These are phyloP conservation scores for Neopestalotiopsis rosae DNA, from an alignment of 2,329 filamentous ascomycete species.

Conservation along the genomic window DNA sequence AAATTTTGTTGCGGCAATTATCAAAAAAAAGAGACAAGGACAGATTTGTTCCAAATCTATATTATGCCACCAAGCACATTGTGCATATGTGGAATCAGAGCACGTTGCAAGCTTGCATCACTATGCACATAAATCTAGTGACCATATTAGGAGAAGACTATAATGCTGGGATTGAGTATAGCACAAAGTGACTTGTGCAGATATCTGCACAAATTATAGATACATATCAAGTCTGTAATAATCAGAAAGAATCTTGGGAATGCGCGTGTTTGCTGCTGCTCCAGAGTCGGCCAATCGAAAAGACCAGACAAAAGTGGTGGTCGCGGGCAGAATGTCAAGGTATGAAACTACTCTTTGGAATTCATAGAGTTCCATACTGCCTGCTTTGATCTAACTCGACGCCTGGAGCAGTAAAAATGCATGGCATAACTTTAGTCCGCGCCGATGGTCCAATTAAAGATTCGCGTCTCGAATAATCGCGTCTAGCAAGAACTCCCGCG, in stretches of 20 bases:
- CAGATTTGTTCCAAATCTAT: too few relatives aligned
- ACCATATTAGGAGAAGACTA: slow-evolving; percentile 3
- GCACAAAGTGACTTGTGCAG: neutral
- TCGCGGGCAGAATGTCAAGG: neutral
- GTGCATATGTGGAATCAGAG: too few relatives aligned
- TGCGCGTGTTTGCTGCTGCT: too few relatives aligned
- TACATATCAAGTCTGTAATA: neutral
- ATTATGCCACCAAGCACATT: too few relatives aligned
- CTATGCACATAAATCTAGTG: neutral
- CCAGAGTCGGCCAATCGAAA: too few relatives aligned
- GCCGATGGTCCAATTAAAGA: slow-evolving; percentile 17
- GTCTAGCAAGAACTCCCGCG: slow-evolving; percentile 1
- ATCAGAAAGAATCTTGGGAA: too few relatives aligned
- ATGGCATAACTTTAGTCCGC: slow-evolving; percentile 14
- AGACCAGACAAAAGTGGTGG: too few relatives aligned
- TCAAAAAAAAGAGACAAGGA: too few relatives aligned
- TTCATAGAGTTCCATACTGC: neutral
- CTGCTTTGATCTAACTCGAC: neutral
- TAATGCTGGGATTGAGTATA: neutral
- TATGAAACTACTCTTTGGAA: neutral
- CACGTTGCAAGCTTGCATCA: too few relatives aligned
- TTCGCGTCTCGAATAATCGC: slow-evolving; percentile 6
- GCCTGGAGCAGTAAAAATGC: slow-evolving; percentile 12
- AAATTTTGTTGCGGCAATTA: too few relatives aligned
- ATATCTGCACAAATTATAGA: neutral